Base-by-base conservation (phyloP, 2,329 filamentous ascomycete species). In the Ceratocystis lukuohia region DNA sequence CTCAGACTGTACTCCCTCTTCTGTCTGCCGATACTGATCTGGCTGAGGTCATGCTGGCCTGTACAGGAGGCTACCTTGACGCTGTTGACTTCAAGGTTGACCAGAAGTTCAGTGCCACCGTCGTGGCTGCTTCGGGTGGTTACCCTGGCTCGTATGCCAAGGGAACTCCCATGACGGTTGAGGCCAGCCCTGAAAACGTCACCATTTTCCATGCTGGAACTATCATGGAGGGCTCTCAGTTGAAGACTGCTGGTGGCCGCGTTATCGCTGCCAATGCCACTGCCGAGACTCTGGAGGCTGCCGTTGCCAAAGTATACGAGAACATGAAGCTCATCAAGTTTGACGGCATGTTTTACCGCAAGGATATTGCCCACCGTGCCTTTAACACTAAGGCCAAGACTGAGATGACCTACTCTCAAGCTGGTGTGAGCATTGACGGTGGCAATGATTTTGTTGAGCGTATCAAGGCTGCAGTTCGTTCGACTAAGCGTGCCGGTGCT, bases 171-270 rank as follows among this genome's bases (percentile, higher is more conserved):
- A 88, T 82, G 75, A 75, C 74, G 63, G 78, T 88, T 10, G 77
- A 77, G 65, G 70, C 75, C 1, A 79, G 77, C n/a, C 75, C 75
- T 63, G 57, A 63, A 33, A 77, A 80, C 69, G 87, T 82, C 69
- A 85, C 88, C 69, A 84, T 96, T 69, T 99, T 99, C 84, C 94
- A 99, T 74, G 94, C 94, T 4, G 94, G 94, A 33, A 99, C 94
- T 2, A 81, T 81, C 48, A 74, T 90, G 17, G 78, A 82, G 8
- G 78, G 84, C 45, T 79, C 77, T 20, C 79, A 85, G 69, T 80
- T 97, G 22, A 82, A 86, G 72, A 93, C 91, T 0, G 83, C 88
- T 0, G 94, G 94, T 61, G 94, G 94, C 0, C 86, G 94, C 67
- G 94, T 99, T 44, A 96, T 99, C 73, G 92, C 93, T 17, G 86